Evolutionary conservation across 805 yeast genomes (phyloP), one percentile per base, ranked within the genome.

Genomic region (Zygosaccharomyces rouxii): DNA sequence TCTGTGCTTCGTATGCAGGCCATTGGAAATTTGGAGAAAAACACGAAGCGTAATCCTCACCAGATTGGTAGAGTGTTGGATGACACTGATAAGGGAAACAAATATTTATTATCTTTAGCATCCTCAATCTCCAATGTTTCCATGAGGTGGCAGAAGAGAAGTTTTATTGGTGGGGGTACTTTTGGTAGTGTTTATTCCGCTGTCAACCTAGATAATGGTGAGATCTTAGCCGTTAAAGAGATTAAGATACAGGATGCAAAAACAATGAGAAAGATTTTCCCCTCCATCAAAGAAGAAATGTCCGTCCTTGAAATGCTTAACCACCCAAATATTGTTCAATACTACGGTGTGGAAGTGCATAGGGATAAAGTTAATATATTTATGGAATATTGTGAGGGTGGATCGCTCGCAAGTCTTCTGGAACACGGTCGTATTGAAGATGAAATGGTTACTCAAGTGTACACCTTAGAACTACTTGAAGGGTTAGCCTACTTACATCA

Each of bases 311-410:
- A 94, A 69, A 87, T 89, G 85, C 73, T 94, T 51, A 86, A 89
- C 53, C 99, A 94, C 69, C 98, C 98, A 7, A 94, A 94, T 62
- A 86, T 94, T 57, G 98, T 94, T 5, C 97, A 90, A 64, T 94
- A 92, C 64, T 90, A 81, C 62, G 99, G 99, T 44, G 97, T 94
- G 31, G 98, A 94, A 66, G 97, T 94, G 5, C 98, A 94, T 67
- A 78, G 97, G 46, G 98, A 94, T 66, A 81, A 87, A 54, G 97
- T 94, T 14, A 90, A 89, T 65, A 84, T 94, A 28, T 94, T 94
- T 66, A 94, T 94, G 99, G 99, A 94, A 68, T 90, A 79, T 69
- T 94, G 99, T 72, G 95, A 90, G 58, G 90, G 97, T 35, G 98
- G 98, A 1, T 90, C 98, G 0, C 72, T 94, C 49, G 89, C 96